A percentile compares a stretch with the other conserved stretches of the same genome.
These are phyloP conservation scores for Metschnikowia dekortorum DNA, from an alignment of 805 yeast genomes.

Conservation along the genomic window DNA sequence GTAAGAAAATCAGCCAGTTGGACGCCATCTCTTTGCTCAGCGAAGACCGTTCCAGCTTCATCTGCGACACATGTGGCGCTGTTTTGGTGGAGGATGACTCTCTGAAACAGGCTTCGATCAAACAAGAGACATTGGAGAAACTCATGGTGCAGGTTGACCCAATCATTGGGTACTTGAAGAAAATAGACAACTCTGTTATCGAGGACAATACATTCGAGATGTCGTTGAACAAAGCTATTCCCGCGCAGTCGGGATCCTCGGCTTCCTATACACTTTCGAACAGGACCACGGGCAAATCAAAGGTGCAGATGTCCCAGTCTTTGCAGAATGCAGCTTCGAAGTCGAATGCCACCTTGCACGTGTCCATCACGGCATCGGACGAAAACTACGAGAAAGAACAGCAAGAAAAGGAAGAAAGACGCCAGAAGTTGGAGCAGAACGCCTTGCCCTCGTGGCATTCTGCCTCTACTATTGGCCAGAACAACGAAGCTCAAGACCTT, in stretches of 20 bases:
- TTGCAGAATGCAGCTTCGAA: slow-evolving; percentile 50
- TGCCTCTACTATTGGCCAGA: slow-evolving; percentile 80
- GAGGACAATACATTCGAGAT: slow-evolving; percentile 40
- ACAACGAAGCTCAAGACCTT: slow-evolving; percentile 25
- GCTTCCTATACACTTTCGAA: slow-evolving; percentile 67
- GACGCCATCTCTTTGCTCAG: slow-evolving; percentile 83
- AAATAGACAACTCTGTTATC: slow-evolving; percentile 37
- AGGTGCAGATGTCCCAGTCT: slow-evolving; percentile 28
- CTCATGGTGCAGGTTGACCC: slow-evolving; percentile 90
- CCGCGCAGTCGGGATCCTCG: slow-evolving; percentile 67
- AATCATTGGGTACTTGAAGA: slow-evolving; percentile 71
- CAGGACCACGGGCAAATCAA: slow-evolving; percentile 32
- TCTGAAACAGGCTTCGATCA: slow-evolving; percentile 71
- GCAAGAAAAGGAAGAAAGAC: slow-evolving; percentile 61
- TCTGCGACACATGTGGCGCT: slow-evolving; percentile 81
- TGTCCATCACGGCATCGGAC: slow-evolving; percentile 83
- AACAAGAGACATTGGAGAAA: slow-evolving; percentile 75
- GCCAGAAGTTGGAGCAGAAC: slow-evolving; percentile 75
- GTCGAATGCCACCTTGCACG: slow-evolving; percentile 83
- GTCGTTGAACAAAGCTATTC: slow-evolving; percentile 75
- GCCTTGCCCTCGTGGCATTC: slow-evolving; percentile 97
- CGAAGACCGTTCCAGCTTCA: slow-evolving; percentile 73
- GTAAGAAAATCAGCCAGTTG: slow-evolving; percentile 72
- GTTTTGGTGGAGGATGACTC: slow-evolving; percentile 83
- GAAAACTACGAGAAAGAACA: slow-evolving; percentile 66